Conservation (phyloP, 2,329 filamentous ascomycete species). For the Colletotrichum sp. region DNA sequence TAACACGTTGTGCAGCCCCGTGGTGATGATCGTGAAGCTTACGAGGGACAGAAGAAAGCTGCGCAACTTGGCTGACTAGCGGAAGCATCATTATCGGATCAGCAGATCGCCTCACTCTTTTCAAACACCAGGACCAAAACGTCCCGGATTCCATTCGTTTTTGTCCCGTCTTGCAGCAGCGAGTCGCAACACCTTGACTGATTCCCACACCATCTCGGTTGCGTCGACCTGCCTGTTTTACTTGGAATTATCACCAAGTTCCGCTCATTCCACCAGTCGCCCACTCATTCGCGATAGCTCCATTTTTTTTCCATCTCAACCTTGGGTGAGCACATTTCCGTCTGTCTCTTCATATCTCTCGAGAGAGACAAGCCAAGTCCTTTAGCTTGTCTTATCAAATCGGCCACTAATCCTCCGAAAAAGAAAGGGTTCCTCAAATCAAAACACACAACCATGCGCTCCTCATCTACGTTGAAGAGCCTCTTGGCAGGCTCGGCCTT, state of each 20-base stretch:
- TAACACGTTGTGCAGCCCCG: not conserved
- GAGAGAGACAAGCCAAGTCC: not conserved
- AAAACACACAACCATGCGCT: not conserved
- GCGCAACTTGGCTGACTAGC: not conserved
- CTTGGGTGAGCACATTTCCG: not conserved
- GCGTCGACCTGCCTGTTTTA: not conserved
- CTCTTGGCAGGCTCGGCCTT: conserved; percentile 8
- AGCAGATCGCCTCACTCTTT: not conserved
- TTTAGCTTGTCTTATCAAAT: not conserved
- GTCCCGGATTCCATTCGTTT: conserved; percentile 1
- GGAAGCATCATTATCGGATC: not conserved
- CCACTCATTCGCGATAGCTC: not conserved
- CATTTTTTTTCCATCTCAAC: not conserved
- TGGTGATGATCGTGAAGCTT: not conserved
- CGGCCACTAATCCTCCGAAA: not conserved
- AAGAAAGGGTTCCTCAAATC: not conserved
- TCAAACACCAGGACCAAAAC: not conserved
- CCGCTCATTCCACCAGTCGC: not conserved
- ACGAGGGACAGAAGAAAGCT: not conserved
- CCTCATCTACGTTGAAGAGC: not conserved
- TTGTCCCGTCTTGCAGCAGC: not conserved
- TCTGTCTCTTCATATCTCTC: not conserved
- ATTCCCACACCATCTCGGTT: not conserved
- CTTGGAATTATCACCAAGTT: not conserved
- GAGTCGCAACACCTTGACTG: not conserved